These are phyloP conservation scores for Anaeromyces robustus DNA, from an alignment of 192 early-diverging fungal species.

Conservation along the genomic window DNA sequence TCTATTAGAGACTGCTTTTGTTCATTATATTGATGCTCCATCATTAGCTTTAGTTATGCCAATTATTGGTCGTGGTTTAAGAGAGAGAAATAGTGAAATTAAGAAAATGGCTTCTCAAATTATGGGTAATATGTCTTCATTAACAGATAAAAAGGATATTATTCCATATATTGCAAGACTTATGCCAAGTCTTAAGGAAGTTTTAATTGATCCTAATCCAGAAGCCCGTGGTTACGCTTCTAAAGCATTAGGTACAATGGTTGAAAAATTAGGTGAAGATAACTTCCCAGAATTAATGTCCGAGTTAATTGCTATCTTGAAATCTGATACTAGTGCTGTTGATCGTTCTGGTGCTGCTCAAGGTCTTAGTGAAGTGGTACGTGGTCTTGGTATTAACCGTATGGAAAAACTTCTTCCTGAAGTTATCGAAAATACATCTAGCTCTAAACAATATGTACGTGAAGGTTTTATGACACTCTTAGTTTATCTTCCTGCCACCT, in stretches of 20 bases:
- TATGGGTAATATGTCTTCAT: constrained; percentile 91
- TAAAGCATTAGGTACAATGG: constrained; percentile 80
- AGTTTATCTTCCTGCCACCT: constrained; percentile 89
- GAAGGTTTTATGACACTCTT: constrained; percentile 95
- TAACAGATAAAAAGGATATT: constrained; percentile 84
- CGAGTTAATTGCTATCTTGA: constrained; percentile 73
- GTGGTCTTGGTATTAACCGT: constrained; percentile 70
- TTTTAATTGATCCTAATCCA: constrained; percentile 89
- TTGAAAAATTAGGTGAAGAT: constrained; percentile 79
- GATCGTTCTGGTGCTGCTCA: constrained; percentile 95
- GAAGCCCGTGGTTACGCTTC: constrained; percentile 81
- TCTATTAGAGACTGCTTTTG: constrained; percentile 85
- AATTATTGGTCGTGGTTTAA: constrained; percentile 81
- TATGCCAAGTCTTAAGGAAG: constrained; percentile 75
- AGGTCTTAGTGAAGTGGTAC: constrained; percentile 83
- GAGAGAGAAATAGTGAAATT: constrained; percentile 69
- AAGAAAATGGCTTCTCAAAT: constrained; percentile 96
- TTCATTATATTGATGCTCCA: constrained; percentile 97
- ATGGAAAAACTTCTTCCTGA: constrained; percentile 82
- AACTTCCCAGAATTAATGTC: constrained; percentile 84
- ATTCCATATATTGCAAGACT: constrained; percentile 71
- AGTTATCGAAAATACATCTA: constrained; percentile 60
- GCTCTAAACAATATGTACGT: constrained; percentile 60
- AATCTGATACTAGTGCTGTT: constrained; percentile 70
- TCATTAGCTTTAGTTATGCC: constrained; percentile 89